These are phyloP conservation scores for Thoreauomyces humboldtii DNA, from an alignment of 192 early-diverging fungal genomes.

Conservation along the genomic window DNA sequence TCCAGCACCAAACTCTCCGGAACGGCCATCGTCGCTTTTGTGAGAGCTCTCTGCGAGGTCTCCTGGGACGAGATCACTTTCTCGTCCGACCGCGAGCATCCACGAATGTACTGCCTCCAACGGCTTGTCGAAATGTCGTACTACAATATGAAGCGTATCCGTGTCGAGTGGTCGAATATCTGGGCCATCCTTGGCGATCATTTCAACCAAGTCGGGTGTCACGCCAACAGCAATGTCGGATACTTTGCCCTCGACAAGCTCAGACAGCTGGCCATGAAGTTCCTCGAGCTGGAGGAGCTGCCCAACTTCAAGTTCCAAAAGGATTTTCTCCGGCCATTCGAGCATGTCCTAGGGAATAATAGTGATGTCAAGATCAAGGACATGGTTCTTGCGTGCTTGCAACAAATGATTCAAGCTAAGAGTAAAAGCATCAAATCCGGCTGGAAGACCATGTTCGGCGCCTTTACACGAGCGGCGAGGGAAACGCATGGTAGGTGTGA, in stretches of 20 bases:
- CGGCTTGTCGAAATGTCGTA: constrained; percentile 95
- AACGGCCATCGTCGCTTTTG: constrained; percentile 85
- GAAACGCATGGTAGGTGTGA: constrained; percentile 46
- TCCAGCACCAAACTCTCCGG: constrained; percentile 75
- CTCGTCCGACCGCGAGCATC: constrained; percentile 52
- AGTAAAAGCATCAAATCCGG: constrained; percentile 51
- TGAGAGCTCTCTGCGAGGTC: constrained; percentile 76
- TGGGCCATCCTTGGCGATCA: constrained; percentile 73
- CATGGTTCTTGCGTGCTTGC: constrained; percentile 52
- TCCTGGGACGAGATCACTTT: constrained; percentile 85
- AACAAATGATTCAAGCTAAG: constrained; percentile 61
- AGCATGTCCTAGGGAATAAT: constrained; percentile 69
- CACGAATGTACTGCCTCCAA: constrained; percentile 75
- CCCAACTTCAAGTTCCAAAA: constrained; percentile 97
- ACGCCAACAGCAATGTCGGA: constrained; percentile 79
- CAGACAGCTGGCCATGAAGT: constrained; percentile 93
- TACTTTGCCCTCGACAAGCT: constrained; percentile 93
- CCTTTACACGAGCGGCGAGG: constrained; percentile 59
- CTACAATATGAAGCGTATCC: constrained; percentile 97
- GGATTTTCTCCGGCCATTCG: constrained; percentile 91
- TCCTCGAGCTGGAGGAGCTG: constrained; percentile 93
- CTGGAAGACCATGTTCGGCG: constrained; percentile 58
- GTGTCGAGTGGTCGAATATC: constrained; percentile 93
- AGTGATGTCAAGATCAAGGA: constrained; percentile 83
- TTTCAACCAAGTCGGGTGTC: constrained; percentile 86